Evolutionary conservation across 805 yeast genomes (phyloP), one percentile per base, ranked within the genome.

Genomic region (Saccharomycopsis capsularis): DNA sequence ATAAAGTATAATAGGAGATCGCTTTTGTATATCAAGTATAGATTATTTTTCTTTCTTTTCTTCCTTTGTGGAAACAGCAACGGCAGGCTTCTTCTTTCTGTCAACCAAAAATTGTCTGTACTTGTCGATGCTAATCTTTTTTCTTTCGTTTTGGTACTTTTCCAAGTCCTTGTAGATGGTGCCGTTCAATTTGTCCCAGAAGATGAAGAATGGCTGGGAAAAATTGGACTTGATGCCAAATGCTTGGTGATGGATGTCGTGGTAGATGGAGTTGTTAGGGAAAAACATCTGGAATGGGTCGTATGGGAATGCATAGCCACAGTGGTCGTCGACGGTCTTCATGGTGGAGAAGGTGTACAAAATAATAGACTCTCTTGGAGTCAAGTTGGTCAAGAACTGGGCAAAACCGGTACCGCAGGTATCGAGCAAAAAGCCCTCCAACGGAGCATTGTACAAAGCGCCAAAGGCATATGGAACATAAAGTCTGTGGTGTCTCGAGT

Each of bases 381-480:
- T 68, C 54, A 93, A 69, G 2, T 74, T 71, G 1, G 85, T 75
- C 5, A 78, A 54, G 35, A 85, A 55, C 51, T 81, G 74, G 1
- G 96, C 91, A 34, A 91, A 56, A 35, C 96, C 98, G 0, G 97
- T 86, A 3, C 99, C 99, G 24, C 82, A 63, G 11, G 98, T 87
- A 67, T 93, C 99, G 59, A 93, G 74, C 50, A 91, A 63, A 57
- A 93, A 86, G 5, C 99, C 99, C 70, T 93, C 99, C 18, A 86
- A 75, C 21, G 96, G 95, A 58, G 89, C 89, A 67, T 93, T 93
- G 71, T 87, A 93, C 29, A 93, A 73, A 2, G 99, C 99, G 45
- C 99, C 99, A 65, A 75, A 90, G 0, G 98, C 97, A 65, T 89
- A 93, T 6, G 99, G 99, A 34, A 93, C 96, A 58, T 93, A 91